Evolutionary conservation across 306 rosid species (phyloP).

Genomic region (Dryas octopetala): DNA sequence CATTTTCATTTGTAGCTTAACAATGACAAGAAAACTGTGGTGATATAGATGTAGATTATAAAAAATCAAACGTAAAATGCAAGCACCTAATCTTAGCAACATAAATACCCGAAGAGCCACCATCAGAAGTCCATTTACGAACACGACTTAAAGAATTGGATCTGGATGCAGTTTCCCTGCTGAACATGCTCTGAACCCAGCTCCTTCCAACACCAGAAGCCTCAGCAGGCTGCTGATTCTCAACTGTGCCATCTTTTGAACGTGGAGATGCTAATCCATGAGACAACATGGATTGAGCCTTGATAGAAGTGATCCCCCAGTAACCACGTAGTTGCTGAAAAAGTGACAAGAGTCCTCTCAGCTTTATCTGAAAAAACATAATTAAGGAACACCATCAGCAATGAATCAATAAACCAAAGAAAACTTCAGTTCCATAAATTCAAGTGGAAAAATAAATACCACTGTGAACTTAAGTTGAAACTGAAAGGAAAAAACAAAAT

Average conservation of each 20-base stretch:
- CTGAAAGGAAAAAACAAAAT: constrained; percentile 1
- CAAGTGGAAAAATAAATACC: neutral
- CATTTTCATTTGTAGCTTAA: constrained; percentile 58
- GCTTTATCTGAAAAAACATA: constrained; percentile 66
- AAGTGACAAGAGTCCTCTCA: constrained; percentile 90
- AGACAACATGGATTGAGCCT: constrained; percentile 62
- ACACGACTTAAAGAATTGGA: constrained; percentile 79
- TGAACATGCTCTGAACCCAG: constrained; percentile 99
- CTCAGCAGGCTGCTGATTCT: constrained; percentile 84
- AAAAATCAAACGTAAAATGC: constrained; percentile 17
- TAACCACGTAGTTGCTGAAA: constrained; percentile 80
- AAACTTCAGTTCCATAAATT: constrained; percentile 22
- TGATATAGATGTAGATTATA: constrained; percentile 13
- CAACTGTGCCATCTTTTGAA: constrained; percentile 67
- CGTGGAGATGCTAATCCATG: constrained; percentile 80
- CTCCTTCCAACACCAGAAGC: constrained; percentile 88
- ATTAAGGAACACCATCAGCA: constrained; percentile 26
- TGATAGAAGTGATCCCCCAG: constrained; percentile 79
- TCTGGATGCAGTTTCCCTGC: constrained; percentile 69
- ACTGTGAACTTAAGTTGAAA: neutral
- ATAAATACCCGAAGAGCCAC: constrained; percentile 53
- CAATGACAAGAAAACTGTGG: constrained; percentile 10
- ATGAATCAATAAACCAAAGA: constrained; percentile 18
- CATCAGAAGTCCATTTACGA: constrained; percentile 85
- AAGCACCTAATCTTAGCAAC: constrained; percentile 21